A percentile compares a stretch with the other conserved stretches of the same genome.
phyloP scores from a whole-genome alignment of 2,329 filamentous ascomycete species.

The Ophiostoma montium region DNA sequence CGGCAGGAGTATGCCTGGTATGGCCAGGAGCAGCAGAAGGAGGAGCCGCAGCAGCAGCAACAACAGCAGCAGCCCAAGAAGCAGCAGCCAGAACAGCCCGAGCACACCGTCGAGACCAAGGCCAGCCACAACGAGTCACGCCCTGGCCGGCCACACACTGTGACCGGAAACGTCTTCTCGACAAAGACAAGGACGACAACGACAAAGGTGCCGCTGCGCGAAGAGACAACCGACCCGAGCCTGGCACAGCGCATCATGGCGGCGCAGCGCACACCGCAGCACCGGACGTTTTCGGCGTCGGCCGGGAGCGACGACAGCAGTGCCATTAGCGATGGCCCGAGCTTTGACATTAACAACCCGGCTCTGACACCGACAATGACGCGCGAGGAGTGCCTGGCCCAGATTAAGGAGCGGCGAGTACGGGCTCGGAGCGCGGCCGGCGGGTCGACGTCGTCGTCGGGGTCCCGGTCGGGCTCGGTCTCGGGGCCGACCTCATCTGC shows the following conservation, averaged over 20 bases:
- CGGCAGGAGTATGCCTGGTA: not conserved
- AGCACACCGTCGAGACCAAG: not conserved
- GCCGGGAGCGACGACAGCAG: not conserved
- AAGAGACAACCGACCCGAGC: conserved; percentile 29
- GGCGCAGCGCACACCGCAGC: conserved; percentile 28
- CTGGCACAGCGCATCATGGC: conserved; percentile 28
- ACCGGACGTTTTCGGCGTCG: conserved; percentile 5
- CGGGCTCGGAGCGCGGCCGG: conserved; percentile 49
- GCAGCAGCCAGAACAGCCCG: not conserved
- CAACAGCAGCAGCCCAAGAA: too few species aligned
- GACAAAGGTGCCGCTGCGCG: conserved; percentile 36
- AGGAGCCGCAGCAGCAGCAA: not conserved
- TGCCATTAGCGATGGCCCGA: conserved; percentile 17
- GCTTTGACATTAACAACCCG: conserved; percentile 41
- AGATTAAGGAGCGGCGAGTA: conserved; percentile 59
- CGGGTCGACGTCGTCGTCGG: conserved; percentile 4
- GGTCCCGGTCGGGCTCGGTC: not conserved
- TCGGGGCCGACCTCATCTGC: not conserved
- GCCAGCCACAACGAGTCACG: conserved; percentile 2
- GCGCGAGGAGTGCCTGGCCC: conserved; percentile 60
- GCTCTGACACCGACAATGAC: conserved; percentile 52
- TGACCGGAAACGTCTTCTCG: conserved; percentile 29
- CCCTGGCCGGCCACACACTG: conserved; percentile 29
- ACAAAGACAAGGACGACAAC: conserved; percentile 34
- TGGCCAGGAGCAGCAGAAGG: not conserved